phyloP scores from a whole-genome alignment of 768 basidiomycete genomes.

The Psilocybe tampanensis region DNA sequence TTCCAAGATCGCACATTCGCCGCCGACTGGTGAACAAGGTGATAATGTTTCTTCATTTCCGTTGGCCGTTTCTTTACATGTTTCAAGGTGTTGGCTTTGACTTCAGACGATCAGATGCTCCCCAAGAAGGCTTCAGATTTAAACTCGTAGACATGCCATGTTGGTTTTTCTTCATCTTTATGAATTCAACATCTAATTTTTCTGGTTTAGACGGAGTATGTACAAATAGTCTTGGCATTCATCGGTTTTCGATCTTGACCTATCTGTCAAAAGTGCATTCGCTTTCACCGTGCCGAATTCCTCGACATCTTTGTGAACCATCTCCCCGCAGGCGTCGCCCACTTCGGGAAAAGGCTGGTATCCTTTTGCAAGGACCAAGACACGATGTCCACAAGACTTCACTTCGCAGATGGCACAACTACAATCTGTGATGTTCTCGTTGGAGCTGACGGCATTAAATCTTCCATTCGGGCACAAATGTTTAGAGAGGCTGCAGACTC shows the following conservation, averaged over 20 bases:
- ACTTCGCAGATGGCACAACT: conserved; percentile 35
- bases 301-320: conserved; percentile 41
- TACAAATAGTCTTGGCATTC: neutral
- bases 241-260: neutral
- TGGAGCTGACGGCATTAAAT: conserved; percentile 50
- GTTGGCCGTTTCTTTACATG: neutral
- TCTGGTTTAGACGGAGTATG: conserved; percentile 29
- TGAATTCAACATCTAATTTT: neutral
- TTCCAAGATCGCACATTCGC: conserved; percentile 34
- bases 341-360: conserved; percentile 38
- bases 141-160: conserved; percentile 44
- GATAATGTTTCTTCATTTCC: conserved; percentile 1
- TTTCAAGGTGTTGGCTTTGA: conserved; percentile 45
- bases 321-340: conserved; percentile 33
- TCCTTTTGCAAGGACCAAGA: conserved; percentile 24
- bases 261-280: conserved; percentile 30
- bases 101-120: conserved; percentile 44
- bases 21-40: conserved; percentile 33
- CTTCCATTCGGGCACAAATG: conserved; percentile 33
- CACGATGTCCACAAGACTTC: conserved; percentile 12
- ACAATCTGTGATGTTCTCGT: conserved; percentile 43
- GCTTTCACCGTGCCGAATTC: conserved; percentile 52
- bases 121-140: conserved; percentile 39
- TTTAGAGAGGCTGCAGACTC: conserved; percentile 25
- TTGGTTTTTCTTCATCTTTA: conserved; percentile 16